Base-by-base conservation (phyloP, 2,329 filamentous ascomycete species). In the Ophiostoma ulmi region DNA sequence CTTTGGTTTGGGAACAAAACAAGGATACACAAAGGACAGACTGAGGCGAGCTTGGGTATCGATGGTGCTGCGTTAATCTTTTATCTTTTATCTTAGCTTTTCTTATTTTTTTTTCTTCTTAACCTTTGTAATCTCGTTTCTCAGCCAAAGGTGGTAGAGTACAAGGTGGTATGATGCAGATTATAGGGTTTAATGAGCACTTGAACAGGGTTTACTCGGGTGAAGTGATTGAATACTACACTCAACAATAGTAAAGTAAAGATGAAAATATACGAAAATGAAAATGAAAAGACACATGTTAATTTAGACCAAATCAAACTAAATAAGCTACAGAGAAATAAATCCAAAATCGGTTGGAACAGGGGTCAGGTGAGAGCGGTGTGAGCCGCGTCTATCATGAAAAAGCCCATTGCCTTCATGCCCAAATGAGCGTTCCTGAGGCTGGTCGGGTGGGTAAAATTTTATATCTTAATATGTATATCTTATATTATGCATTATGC, bases 341-440 rank as follows among this genome's bases (percentile, higher is more conserved):
- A 44, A 44, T 14, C 14, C 5, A 48, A 48, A 7, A 48, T 20
- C 2, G 0, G 20, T 20, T 17, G n/a, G 5, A 26, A 13, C 52
- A 58, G n/a, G 52, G 52, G n/a, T 26, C 13, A 5, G 52, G 52
- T 58, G 52, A 26, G 52, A 11, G 52, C 22, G 52, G 52, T 58
- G 52, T 22, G 22, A 58, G 22, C 52, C n/a, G 52, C 52, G 52
- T 58, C 52, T 26, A 58, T 58, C 52, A 58, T 58, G 52, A 58
- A 58, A 58, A 58, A 58, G 52, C 26, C 31, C 52, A 48, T 3
- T 8, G 38, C 38, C 38, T 17, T 48, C 14, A 11, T 58, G 52
- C 20, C 52, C 52, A 58, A 58, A 58, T 22, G 52, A 31, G 52
- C n/a, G 22, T 58, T 58, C 52, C 52, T 26, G 52, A 58, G 52